Percentiles rank a stretch among this genome's conserved stretches.
phyloP scores from a whole-genome alignment of 2,329 filamentous ascomycete genomes.

The Botryosphaeria dothidea region DNA sequence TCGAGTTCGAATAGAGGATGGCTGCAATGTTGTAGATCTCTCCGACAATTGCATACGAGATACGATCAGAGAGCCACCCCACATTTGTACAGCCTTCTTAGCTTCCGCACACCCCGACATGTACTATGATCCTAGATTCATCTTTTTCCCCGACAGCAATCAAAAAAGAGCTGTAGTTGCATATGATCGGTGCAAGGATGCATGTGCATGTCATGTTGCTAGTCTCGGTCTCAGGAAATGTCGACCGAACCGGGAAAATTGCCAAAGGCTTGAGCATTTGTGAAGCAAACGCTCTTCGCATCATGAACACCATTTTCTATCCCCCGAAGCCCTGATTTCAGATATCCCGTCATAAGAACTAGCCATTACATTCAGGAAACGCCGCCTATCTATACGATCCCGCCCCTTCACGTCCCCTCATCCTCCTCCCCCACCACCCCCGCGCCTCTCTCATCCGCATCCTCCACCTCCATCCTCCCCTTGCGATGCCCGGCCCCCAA shows the following conservation, averaged over 20 bases:
- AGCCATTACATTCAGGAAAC: too few relatives aligned
- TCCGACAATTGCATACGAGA: constrained; percentile 8
- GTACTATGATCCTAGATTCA: constrained; percentile 13
- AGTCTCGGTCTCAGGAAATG: background rate
- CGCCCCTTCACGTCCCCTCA: background rate
- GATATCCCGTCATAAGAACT: too few relatives aligned
- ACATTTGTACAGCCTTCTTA: constrained; percentile 3
- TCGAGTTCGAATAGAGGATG: constrained; percentile 4
- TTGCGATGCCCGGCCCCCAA: constrained; percentile 29
- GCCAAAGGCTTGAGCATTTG: too few relatives aligned
- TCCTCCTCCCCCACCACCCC: background rate
- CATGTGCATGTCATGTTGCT: background rate
- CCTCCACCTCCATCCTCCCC: constrained; percentile 36
- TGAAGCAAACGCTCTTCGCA: background rate
- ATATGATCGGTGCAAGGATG: background rate
- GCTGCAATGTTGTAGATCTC: constrained; percentile 8
- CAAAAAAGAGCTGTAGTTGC: constrained; percentile 10
- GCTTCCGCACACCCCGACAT: constrained; percentile 3
- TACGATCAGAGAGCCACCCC: constrained; percentile 7
- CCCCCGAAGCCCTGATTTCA: too few relatives aligned
- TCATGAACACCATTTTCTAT: too few relatives aligned
- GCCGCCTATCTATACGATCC: background rate
- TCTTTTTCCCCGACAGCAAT: background rate
- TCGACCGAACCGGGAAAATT: background rate
- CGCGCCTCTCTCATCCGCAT: constrained; percentile 23